A percentile compares a stretch with the other conserved stretches of the same genome.
phyloP scores from a whole-genome alignment of 805 yeast species.

The Yarrowia divulgata region DNA sequence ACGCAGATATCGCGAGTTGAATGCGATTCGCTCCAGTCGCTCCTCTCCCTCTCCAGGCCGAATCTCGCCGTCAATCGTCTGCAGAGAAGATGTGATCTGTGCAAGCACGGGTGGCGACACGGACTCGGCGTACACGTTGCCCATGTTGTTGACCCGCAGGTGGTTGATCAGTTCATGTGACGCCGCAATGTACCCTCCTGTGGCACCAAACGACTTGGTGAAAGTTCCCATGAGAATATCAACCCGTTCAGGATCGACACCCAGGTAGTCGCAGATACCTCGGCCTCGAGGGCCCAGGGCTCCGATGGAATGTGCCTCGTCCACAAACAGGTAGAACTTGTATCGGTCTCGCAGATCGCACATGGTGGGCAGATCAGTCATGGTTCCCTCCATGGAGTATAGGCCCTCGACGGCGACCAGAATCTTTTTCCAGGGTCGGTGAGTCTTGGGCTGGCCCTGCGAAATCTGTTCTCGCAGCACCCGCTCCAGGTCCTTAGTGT shows the following conservation, averaged over 20 bases:
- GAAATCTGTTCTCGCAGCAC: constrained; percentile 83
- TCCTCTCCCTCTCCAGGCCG: constrained; percentile 94
- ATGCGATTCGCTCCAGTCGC: constrained; percentile 90
- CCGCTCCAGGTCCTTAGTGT: constrained; percentile 79
- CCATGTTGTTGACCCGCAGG: constrained; percentile 73
- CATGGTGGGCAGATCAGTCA: constrained; percentile 79
- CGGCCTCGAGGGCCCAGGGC: constrained; percentile 96
- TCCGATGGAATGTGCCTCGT: constrained; percentile 98
- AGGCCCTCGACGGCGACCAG: constrained; percentile 89
- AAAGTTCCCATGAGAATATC: constrained; percentile 97
- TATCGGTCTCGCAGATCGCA: constrained; percentile 80
- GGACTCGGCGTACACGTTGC: constrained; percentile 80
- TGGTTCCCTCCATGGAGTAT: constrained; percentile 78
- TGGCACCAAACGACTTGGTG: constrained; percentile 97
- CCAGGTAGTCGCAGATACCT: constrained; percentile 94
- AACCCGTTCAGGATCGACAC: constrained; percentile 73
- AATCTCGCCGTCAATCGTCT: constrained; percentile 78
- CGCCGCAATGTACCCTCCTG: constrained; percentile 97
- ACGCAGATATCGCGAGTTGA: constrained; percentile 92
- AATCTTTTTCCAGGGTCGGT: constrained; percentile 89
- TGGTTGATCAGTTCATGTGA: constrained; percentile 71
- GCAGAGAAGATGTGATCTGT: constrained; percentile 82
- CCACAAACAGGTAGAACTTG: constrained; percentile 88
- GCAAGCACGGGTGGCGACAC: constrained; percentile 90
- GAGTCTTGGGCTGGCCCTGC: constrained; percentile 93